Base-by-base conservation (phyloP, 2,329 filamentous ascomycete species). In the Cladosporium colombiae region DNA sequence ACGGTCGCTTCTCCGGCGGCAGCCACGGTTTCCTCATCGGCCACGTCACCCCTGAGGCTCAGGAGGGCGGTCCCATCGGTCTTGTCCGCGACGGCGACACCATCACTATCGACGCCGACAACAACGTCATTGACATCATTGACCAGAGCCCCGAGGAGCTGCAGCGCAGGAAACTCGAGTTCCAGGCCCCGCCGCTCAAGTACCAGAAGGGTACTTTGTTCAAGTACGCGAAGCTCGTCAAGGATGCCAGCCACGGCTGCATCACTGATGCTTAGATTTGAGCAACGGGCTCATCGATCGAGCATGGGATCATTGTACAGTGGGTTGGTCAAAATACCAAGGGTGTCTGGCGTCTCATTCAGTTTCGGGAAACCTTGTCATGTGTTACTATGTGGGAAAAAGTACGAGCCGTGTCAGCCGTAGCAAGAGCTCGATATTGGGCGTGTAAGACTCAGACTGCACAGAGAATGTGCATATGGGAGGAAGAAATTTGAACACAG, bases 21-120 rank as follows among this genome's bases (percentile, higher is more conserved):
- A 90, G 87, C 68, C 91, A 95, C 84, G 91, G 91, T 46, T 95
- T 95, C 85, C 82, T 95, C 71, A 94, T 95, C 73, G 91, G 91
- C 1, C 91, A 95, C 79, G 90, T 96, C 68, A 91, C 93, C 49
- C 92, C 92, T 29, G 92, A 96, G 80, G 92, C 92, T 10, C 89
- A 91, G 75, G 91, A 91, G 70, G 92, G 92, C 59, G 92, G 92
- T 0, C 92, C 92, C 2, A 95, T 96, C 68, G 92, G 86, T 16
- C 84, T 96, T 13, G 90, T 95, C n/a, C 78, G 85, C 71, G 89
- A 96, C 71, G 92, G 92, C 29, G 92, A 96, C 76, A 84, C 84
- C 66, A 90, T 96, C 70, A 87, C 88, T 58, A 96, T 96, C 67
- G 91, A 96, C 73, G 91, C 92, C 0, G 90, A 93, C 77, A 87